Evolutionary conservation across 208 protist genomes (phyloP).

Genomic region (Angomonas deanei): DNA sequence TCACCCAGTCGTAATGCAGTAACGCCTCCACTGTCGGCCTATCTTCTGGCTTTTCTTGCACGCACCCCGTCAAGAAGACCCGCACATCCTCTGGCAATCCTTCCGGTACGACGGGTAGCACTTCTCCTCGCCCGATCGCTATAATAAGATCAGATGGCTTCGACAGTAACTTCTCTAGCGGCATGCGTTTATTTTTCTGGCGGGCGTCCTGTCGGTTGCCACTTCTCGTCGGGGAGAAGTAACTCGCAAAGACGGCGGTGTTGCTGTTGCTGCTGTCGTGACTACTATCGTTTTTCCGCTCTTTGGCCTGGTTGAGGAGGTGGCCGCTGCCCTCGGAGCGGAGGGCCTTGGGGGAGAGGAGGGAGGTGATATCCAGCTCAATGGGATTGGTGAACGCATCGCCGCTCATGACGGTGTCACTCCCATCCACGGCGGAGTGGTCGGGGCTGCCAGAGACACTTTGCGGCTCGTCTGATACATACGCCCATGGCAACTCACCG

Average conservation of each 20-base stretch:
- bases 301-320: neutral
- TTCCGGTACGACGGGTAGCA: neutral
- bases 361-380: neutral
- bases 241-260: slow-evolving; percentile 6
- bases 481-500: slow-evolving; percentile 53
- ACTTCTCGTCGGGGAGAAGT: neutral
- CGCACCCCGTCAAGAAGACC: neutral
- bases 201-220: neutral
- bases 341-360: neutral
- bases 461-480: slow-evolving; percentile 6
- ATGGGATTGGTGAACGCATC: neutral
- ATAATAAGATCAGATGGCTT: neutral
- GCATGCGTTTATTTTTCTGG: neutral
- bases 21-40: neutral
- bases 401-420: neutral
- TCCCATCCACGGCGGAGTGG: neutral
- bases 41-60: neutral
- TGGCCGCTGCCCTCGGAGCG: neutral
- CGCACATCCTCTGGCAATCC: neutral
- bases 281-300: neutral
- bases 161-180: neutral
- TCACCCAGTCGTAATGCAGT: neutral
- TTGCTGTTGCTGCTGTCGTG: neutral
- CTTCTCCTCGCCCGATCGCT: neutral
- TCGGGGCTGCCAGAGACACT: neutral